Conservation (phyloP, 2,329 filamentous ascomycete genomes). For the Fusarium udum region DNA sequence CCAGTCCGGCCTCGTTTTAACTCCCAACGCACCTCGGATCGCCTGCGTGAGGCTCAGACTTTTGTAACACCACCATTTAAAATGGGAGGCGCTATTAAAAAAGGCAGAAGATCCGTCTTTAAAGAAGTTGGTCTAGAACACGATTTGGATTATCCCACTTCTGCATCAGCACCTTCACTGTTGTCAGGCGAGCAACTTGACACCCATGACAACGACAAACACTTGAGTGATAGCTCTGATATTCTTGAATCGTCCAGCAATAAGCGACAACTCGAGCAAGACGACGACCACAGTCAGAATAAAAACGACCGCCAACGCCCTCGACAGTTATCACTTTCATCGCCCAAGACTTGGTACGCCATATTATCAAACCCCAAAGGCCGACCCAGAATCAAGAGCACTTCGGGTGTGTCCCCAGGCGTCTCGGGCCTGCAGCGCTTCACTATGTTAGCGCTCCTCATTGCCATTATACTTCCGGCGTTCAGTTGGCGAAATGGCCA, state of each 20-base stretch:
- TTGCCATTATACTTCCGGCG: slow-evolving; percentile 60
- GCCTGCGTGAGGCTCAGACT: slow-evolving; percentile 59
- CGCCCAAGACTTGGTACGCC: slow-evolving; percentile 54
- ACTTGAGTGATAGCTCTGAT: slow-evolving; percentile 45
- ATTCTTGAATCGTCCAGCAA: slow-evolving; percentile 1
- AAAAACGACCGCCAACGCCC: slow-evolving; percentile 8
- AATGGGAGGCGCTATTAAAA: slow-evolving; percentile 57
- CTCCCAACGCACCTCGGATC: slow-evolving; percentile 60
- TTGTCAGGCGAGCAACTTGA: slow-evolving; percentile 24
- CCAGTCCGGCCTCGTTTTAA: slow-evolving; percentile 59
- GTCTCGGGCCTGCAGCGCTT: slow-evolving; percentile 55
- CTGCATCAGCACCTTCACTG: slow-evolving; percentile 18
- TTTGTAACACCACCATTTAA: slow-evolving; percentile 51
- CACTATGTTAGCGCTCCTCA: slow-evolving; percentile 59
- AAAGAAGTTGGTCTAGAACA: slow-evolving; percentile 60
- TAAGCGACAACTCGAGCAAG: slow-evolving; percentile 10
- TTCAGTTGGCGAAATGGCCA: slow-evolving; percentile 54
- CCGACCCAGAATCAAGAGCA: slow-evolving; percentile 55
- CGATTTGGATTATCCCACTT: slow-evolving; percentile 42
- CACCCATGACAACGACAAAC: slow-evolving; percentile 44
- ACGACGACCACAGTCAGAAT: slow-evolving; percentile 6
- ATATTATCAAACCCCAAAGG: slow-evolving; percentile 51
- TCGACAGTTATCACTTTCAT: slow-evolving; percentile 33
- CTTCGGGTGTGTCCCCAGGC: slow-evolving; percentile 55
- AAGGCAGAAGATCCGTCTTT: slow-evolving; percentile 62